Percentiles rank a stretch among this genome's conserved stretches.
Evolutionary conservation across 306 rosid genomes (phyloP).

Genomic region (Malus sieversii): DNA sequence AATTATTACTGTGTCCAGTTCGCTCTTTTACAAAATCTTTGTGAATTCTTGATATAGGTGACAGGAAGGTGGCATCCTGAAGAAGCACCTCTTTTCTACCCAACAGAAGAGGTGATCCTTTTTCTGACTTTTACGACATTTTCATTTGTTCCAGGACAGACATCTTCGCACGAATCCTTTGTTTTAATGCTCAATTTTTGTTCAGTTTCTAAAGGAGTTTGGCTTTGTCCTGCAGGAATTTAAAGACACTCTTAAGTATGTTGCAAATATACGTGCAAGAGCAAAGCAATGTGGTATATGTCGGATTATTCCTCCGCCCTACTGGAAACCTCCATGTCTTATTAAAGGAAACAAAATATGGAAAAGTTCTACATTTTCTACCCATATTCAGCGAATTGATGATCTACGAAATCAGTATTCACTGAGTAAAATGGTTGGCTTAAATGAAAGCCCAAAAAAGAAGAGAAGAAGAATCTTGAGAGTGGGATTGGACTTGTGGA

Average conservation of each 20-base stretch:
- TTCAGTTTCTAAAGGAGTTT: constrained; percentile 12
- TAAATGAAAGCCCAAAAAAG: constrained; percentile 15
- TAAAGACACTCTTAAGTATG: constrained; percentile 51
- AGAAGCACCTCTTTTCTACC: constrained; percentile 64
- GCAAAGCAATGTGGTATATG: constrained; percentile 75
- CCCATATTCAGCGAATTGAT: constrained; percentile 60
- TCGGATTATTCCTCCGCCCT: constrained; percentile 73
- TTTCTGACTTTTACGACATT: constrained; percentile 4
- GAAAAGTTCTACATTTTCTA: constrained; percentile 47
- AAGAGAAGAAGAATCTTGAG: constrained; percentile 40
- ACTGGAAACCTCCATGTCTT: constrained; percentile 55
- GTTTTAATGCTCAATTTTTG: constrained; percentile 11
- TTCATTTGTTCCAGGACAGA: not conserved
- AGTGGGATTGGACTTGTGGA: constrained; percentile 31
- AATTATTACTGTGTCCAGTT: not conserved
- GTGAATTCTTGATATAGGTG: constrained; percentile 49
- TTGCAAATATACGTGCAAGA: constrained; percentile 52
- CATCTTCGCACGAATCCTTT: not conserved
- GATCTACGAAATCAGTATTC: constrained; percentile 41
- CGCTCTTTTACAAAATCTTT: constrained; percentile 1
- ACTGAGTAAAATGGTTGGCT: constrained; percentile 14
- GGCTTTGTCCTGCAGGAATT: constrained; percentile 57
- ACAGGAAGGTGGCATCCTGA: constrained; percentile 74
- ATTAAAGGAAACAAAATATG: constrained; percentile 34
- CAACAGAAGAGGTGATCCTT: constrained; percentile 68